Base-by-base conservation (phyloP, 306 rosid genomes). In the Cercis canadensis region DNA sequence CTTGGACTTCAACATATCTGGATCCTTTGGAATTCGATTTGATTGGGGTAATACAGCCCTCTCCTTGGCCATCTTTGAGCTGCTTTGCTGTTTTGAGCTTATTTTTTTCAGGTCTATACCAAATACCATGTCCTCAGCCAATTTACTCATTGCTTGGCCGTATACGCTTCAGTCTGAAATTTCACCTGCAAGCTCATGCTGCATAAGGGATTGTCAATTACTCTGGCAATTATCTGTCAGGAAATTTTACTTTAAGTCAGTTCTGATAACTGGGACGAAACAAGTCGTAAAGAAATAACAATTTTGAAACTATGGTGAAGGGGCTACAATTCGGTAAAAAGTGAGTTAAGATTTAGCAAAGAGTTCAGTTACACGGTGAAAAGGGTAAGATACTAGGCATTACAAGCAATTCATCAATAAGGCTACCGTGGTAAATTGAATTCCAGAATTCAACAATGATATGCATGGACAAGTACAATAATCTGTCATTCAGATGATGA, bases 101-200 rank as follows among this genome's bases (percentile, higher is more conserved):
- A 57, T 85, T 70, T 65, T 85, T 77, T 61, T 66, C 18, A 65
- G 83, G 50, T 77, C 87, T 69, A 79, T 62, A 72, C 81, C 75
- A 75, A 66, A 74, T 72, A 78, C 89, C 90, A 82, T 90, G 44
- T 72, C 83, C 52, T 47, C 69, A 70, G 78, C 71, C 19, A 77
- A 36, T 39, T 72, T 88, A 64, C 67, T 78, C 69, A 64, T 67
- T 65, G 74, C 19, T 67, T 73, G 54, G 60, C 45, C 33, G 62
- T 31, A 64, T 40, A 78, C 60, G 63, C 76, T 72, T 75, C 69
- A 44, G 24, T 66, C 46, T 49, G 62, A 45, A 67, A 67, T 24
- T 47, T 76, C 79, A 50, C 29, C 31, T 9, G 6, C 75, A 61
- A 18, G 40, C 14, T 51, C 85, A 56, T 51, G 52, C 43, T 58